Percentiles rank a stretch among this genome's conserved stretches.
Conservation (phyloP, 768 basidiomycete species). For the Mycena alexandri region DNA sequence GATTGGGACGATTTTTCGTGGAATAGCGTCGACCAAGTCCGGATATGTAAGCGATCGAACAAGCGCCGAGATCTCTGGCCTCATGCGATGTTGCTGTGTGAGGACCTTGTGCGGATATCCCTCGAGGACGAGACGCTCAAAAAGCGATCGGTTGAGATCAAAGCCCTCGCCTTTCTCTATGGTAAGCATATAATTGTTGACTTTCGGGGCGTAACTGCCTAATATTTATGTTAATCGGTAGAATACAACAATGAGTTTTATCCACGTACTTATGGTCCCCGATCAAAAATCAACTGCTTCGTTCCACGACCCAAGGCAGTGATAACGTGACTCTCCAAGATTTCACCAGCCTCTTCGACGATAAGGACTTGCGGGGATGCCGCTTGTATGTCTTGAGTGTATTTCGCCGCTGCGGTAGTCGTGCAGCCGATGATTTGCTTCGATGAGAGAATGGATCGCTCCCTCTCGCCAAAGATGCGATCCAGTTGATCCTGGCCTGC, state of each 20-base stretch:
- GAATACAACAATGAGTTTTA: not conserved
- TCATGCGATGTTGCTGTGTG: conserved; percentile 75
- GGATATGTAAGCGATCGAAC: conserved; percentile 76
- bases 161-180: conserved; percentile 78
- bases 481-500: conserved; percentile 45
- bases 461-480: conserved; percentile 45
- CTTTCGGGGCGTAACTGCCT: conserved; percentile 83
- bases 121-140: conserved; percentile 74
- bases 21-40: conserved; percentile 67
- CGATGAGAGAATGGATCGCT: conserved; percentile 46
- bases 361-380: conserved; percentile 66
- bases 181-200: conserved; percentile 73
- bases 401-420: conserved; percentile 77
- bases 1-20: conserved; percentile 62
- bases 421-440: conserved; percentile 47
- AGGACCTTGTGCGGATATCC: conserved; percentile 74
- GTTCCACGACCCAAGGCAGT: conserved; percentile 64
- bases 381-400: conserved; percentile 55
- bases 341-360: conserved; percentile 82
- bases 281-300: conserved; percentile 71
- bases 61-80: conserved; percentile 76
- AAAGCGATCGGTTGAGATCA: conserved; percentile 75
- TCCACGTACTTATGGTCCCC: conserved; percentile 77
- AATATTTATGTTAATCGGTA: not conserved
- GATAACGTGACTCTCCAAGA: conserved; percentile 75